These are phyloP conservation scores for Gamsiella multidivaricata DNA, from an alignment of 192 early-diverging fungal genomes.

Conservation along the genomic window DNA sequence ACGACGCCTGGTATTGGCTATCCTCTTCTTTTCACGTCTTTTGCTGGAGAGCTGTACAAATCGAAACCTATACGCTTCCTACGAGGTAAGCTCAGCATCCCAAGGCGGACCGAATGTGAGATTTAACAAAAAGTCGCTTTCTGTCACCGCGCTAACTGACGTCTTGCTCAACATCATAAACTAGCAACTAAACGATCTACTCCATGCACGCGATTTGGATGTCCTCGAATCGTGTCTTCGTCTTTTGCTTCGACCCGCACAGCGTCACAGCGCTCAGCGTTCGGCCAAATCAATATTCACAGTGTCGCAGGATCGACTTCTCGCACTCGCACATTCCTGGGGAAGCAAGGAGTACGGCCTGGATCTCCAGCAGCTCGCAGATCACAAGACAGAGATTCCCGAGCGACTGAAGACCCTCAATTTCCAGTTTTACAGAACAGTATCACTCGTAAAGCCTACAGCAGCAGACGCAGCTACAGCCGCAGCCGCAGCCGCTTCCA, in stretches of 20 bases:
- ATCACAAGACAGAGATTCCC: conserved; percentile 52
- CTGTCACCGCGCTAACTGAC: no score
- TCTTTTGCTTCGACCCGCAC: conserved; percentile 87
- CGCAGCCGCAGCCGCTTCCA: conserved; percentile 13
- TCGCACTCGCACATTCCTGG: conserved; percentile 73
- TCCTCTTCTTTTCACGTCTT: conserved; percentile 80
- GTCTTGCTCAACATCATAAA: background rate
- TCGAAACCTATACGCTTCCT: conserved; percentile 92
- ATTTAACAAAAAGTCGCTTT: no score
- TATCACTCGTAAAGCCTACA: conserved; percentile 26
- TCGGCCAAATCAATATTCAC: conserved; percentile 67
- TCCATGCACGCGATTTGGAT: conserved; percentile 84
- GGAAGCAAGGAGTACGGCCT: conserved; percentile 62
- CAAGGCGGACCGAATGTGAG: no score
- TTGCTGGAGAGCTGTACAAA: conserved; percentile 97
- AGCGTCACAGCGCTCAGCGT: conserved; percentile 89
- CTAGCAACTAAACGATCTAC: conserved; percentile 84
- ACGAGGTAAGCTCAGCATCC: conserved; percentile 79
- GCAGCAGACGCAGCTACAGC: conserved; percentile 21
- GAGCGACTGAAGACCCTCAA: conserved; percentile 55
- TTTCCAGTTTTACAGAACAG: conserved; percentile 75
- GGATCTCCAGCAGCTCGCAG: conserved; percentile 59
- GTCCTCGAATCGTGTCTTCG: conserved; percentile 82
- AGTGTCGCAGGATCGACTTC: conserved; percentile 66
- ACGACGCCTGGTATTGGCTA: conserved; percentile 69